Evolutionary conservation across 805 yeast species (phyloP), one percentile per base, ranked within the genome.

Genomic region (Metschnikowia shivogae): DNA sequence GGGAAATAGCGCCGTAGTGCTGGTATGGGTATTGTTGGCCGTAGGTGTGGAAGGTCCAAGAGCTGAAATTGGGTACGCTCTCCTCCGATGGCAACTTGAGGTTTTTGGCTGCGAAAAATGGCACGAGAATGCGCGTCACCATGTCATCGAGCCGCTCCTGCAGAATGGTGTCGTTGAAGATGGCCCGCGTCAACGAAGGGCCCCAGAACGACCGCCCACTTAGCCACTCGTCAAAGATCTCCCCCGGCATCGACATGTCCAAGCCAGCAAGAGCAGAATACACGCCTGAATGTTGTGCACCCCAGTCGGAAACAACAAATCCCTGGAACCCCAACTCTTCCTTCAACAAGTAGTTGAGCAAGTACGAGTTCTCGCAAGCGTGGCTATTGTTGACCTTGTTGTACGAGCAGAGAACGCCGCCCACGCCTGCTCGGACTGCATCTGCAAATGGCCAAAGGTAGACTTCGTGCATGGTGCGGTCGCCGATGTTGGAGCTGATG

Each of bases 381-480:
- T 77, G 75, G 1, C 80, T 68, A 48, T 76, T 74, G 61, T 81
- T 81, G 32, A 80, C 74, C 48, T 68, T 67, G 52, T 80, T 80
- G 56, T 77, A 80, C 1, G 83, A 66, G 52, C 86, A 80, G 79
- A 81, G 77, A n/a, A 81, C 67, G 20, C 80, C 69, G 3, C 81
- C 84, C 24, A 66, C 81, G 28, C 84, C 84, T 6, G 84, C 81
- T 44, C 71, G 70, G 20, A 81, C 68, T 30, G 77, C 77, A 53
- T 81, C 83, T 5, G 83, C 84, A 64, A 78, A 81, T 9, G 86
- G 86, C 86, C 86, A 80, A 38, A 79, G 58, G 57, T 75, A 81
- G 1, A 79, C 57, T 54, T 81, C 86, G 56, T 78, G 85, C 75
- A 81, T 71, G 1, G 81, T 75, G 26, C 81, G 64, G 55, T 80